phyloP scores from a whole-genome alignment of 805 yeast species.

The Millerago galiae region DNA sequence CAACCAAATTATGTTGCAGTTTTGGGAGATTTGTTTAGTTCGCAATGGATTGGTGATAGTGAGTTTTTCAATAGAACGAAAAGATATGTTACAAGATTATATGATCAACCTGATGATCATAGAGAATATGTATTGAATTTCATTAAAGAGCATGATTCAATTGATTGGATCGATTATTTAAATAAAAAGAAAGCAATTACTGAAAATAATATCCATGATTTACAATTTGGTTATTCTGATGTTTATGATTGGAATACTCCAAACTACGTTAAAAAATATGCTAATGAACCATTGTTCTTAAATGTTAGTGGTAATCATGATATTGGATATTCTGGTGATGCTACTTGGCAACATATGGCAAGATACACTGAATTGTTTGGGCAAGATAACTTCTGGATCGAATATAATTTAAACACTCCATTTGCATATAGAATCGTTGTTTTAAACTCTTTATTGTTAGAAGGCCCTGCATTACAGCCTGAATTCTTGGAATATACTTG shows the following conservation, averaged over 20 bases:
- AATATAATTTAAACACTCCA: conserved; percentile 53
- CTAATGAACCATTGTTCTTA: conserved; percentile 59
- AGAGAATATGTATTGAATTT: conserved; percentile 43
- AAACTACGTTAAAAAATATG: conserved; percentile 22
- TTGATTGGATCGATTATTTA: conserved; percentile 47
- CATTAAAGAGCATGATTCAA: conserved; percentile 41
- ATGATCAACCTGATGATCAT: conserved; percentile 50
- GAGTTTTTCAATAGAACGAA: conserved; percentile 79
- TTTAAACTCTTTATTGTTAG: conserved; percentile 73
- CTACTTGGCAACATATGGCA: conserved; percentile 84
- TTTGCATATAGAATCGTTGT: conserved; percentile 89
- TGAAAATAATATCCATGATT: conserved; percentile 27
- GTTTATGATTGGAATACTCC: conserved; percentile 61
- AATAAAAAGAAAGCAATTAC: conserved; percentile 20
- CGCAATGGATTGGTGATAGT: conserved; percentile 89
- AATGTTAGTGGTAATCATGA: conserved; percentile 95
- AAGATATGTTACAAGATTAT: conserved; percentile 66
- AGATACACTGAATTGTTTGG: conserved; percentile 75
- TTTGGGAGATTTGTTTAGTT: conserved; percentile 87
- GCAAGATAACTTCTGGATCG: conserved; percentile 75
- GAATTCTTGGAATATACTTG: conserved; percentile 62
- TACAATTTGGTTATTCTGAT: conserved; percentile 47
- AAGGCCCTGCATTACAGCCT: conserved; percentile 83
- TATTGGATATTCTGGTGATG: conserved; percentile 92
- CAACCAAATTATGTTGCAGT: conserved; percentile 79